Evolutionary conservation across 2,329 filamentous ascomycete genomes (phyloP).

Genomic region (Conoideocrella luteorostrata): DNA sequence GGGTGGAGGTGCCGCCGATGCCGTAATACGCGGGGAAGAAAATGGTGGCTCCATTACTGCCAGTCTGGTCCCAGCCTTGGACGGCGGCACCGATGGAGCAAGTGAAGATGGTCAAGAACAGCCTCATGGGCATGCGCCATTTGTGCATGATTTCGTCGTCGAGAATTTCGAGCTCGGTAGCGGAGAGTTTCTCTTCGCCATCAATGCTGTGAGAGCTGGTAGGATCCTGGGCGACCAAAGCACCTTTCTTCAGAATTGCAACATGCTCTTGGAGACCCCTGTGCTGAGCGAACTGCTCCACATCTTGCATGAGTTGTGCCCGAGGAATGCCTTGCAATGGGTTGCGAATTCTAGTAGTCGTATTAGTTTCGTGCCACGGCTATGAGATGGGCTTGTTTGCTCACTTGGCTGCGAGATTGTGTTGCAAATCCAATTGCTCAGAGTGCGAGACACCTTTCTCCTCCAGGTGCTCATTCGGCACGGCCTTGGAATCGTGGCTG

Average conservation of each 20-base stretch:
- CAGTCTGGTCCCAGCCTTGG: slow-evolving; percentile 61
- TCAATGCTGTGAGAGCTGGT: slow-evolving; percentile 46
- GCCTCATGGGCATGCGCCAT: slow-evolving; percentile 55
- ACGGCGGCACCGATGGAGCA: slow-evolving; percentile 64
- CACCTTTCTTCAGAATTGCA: slow-evolving; percentile 50
- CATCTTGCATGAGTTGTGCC: slow-evolving; percentile 48
- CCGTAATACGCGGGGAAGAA: slow-evolving; percentile 47
- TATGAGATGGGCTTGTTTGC: too few relatives aligned
- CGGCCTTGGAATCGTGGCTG: slow-evolving; percentile 13
- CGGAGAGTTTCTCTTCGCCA: slow-evolving; percentile 47
- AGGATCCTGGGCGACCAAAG: slow-evolving; percentile 52
- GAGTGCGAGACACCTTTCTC: slow-evolving; percentile 20
- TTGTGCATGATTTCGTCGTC: slow-evolving; percentile 56
- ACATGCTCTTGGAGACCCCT: slow-evolving; percentile 55
- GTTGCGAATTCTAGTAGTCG: slow-evolving; percentile 35
- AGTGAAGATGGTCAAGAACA: slow-evolving; percentile 61
- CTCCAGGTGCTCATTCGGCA: slow-evolving; percentile 15
- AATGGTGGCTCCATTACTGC: slow-evolving; percentile 55
- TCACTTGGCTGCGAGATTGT: slow-evolving; percentile 38
- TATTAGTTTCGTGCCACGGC: too few relatives aligned
- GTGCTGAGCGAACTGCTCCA: slow-evolving; percentile 51
- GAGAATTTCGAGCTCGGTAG: slow-evolving; percentile 52
- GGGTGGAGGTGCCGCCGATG: slow-evolving; percentile 24
- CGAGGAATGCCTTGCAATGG: slow-evolving; percentile 43
- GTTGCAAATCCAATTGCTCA: slow-evolving; percentile 30